phyloP scores from a whole-genome alignment of 345 rosid species.

The Acer saccharum region DNA sequence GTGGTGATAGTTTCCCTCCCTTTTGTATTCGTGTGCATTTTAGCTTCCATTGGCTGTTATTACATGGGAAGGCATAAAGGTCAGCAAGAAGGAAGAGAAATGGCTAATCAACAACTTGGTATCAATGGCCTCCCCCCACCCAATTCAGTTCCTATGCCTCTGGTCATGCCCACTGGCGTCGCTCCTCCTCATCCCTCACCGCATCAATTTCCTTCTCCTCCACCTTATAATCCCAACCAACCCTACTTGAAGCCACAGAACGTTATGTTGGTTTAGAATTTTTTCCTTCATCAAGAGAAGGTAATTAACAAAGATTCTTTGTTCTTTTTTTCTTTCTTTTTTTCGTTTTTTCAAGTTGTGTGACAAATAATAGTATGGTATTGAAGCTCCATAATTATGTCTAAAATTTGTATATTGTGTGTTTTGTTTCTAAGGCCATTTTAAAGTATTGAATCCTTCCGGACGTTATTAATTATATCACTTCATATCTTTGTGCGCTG shows the following conservation, averaged over 20 bases:
- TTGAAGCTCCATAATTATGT: no score
- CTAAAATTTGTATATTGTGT: no score
- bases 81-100: conserved; percentile 9
- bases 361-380: no score
- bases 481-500: no score
- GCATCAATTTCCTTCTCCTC: neutral
- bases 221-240: neutral
- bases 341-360: no score
- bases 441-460: no score
- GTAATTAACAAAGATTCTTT: no score
- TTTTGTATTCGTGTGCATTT: neutral
- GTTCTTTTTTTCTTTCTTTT: no score
- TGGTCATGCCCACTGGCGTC: neutral
- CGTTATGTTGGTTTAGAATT: neutral
- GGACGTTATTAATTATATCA: no score
- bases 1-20: conserved; percentile 17
- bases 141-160: neutral
- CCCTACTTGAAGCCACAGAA: conserved; percentile 1
- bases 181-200: neutral
- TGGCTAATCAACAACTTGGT: conserved; percentile 3
- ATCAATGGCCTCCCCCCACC: neutral
- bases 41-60: conserved; percentile 1
- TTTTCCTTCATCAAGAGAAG: neutral
- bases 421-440: no score
- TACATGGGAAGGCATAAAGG: conserved; percentile 13